Evolutionary conservation across 225 moss, liverwort and hornwort genomes (phyloP).

Genomic region (Polytrichum commune): DNA sequence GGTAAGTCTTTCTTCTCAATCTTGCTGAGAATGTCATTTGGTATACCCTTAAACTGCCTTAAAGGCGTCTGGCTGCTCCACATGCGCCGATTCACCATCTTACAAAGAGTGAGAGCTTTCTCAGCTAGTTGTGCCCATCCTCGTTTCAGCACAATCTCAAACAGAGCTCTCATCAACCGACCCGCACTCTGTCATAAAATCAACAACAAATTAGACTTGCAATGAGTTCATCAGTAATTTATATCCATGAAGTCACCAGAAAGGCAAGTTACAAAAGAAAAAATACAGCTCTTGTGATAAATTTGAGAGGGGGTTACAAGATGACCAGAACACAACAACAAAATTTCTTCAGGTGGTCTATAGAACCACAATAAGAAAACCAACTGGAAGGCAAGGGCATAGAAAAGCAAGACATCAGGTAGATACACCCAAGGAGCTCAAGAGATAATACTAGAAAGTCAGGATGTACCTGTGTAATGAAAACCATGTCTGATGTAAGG

Average conservation of each 20-base stretch:
- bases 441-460: not conserved
- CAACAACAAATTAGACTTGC: not conserved
- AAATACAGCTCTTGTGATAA: too few species aligned
- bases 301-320: too few species aligned
- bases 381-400: too few species aligned
- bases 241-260: too few species aligned
- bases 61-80: conserved; percentile 98
- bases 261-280: too few species aligned
- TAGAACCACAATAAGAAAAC: too few species aligned
- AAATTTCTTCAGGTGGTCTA: too few species aligned
- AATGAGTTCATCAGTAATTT: too few species aligned
- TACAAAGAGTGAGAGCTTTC: conserved; percentile 90
- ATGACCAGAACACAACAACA: too few species aligned
- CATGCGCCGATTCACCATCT: conserved; percentile 96
- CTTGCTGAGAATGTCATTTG: conserved; percentile 88
- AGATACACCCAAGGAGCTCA: too few species aligned
- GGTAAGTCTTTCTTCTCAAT: conserved; percentile 91
- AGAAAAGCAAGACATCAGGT: too few species aligned
- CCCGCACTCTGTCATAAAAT: conserved; percentile 64
- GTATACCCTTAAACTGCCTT: conserved; percentile 88
- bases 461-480: conserved; percentile 63
- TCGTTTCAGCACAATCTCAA: conserved; percentile 94
- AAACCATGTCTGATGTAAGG: conserved; percentile 96
- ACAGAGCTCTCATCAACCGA: conserved; percentile 89
- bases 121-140: conserved; percentile 98